A percentile compares a stretch with the other conserved stretches of the same genome.
phyloP scores from a whole-genome alignment of 805 yeast genomes.

The Myxozyma neglecta region DNA sequence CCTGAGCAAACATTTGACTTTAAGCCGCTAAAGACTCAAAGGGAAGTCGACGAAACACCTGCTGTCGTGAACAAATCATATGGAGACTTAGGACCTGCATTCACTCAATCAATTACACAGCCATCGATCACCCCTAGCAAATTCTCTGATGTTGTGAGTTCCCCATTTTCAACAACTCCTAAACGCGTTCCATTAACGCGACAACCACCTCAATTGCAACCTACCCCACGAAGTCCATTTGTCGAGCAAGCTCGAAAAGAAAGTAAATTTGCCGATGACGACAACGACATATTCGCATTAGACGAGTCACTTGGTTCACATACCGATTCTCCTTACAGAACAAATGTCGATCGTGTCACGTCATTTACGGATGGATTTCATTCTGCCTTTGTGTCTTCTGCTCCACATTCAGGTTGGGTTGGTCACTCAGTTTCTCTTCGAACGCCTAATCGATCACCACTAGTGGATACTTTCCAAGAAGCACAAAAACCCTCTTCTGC shows the following conservation, averaged over 20 bases:
- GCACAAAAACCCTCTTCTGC: not conserved
- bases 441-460: not conserved
- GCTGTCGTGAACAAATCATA: not conserved
- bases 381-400: conserved; percentile 5
- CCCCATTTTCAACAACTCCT: not conserved
- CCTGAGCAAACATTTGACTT: not conserved
- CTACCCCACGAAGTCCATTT: not conserved
- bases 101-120: not conserved
- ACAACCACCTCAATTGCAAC: conserved; percentile 2
- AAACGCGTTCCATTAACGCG: not conserved
- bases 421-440: conserved; percentile 22
- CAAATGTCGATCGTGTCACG: not conserved
- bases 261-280: conserved; percentile 8
- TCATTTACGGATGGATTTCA: conserved; percentile 16
- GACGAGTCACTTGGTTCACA: conserved; percentile 17
- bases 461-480: not conserved
- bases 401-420: conserved; percentile 16
- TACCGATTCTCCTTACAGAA: conserved; percentile 1
- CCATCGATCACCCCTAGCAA: not conserved
- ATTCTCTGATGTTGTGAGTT: not conserved
- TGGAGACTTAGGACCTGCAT: not conserved
- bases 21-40: not conserved
- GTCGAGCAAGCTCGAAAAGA: not conserved
- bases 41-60: too few relatives aligned
- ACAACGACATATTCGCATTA: conserved; percentile 20